Evolutionary conservation across 805 yeast genomes (phyloP), one percentile per base, ranked within the genome.

Genomic region (Zygoascus flipseniorum): DNA sequence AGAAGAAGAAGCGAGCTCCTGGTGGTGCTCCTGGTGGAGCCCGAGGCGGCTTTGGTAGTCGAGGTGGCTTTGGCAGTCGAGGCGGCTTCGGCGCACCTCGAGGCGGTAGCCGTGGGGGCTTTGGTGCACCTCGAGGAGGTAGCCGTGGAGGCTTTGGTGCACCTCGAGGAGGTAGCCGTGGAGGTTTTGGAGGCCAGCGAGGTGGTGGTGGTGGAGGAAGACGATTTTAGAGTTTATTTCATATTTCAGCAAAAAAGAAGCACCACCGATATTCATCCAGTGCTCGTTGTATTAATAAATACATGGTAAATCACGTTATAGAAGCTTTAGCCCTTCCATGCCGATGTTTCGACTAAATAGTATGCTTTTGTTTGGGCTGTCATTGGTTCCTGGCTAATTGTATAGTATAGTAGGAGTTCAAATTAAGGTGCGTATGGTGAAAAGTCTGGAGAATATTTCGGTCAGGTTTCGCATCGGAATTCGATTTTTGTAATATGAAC

Each of bases 1-100:
- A 81, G 76, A 76, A 83, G 71, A 75, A 81, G 63, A 74, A 78
- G 44, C 13, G 16, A n/a, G 16, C 39, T n/a, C 76, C 79, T 55
- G 80, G 82, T 56, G 79, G 81, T 46, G n/a, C n/a, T n/a, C n/a
- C n/a, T n/a, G 59, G 65, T 45, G 60, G 57, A 43, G 50, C 43
- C 47, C 52, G 60, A 48, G 60, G 60, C 31, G 60, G 58, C 8
- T 51, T 50, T 32, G 76, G 76, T 32, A 63, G 70, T 35, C 72
- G 74, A 42, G 74, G 81, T 39, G 67, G 72, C 23, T 67, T 76
- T 57, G 76, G 81, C 16, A 39, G 52, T 9, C 52, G 57, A 42
- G 54, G 56, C 11, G 52, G 57, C 4, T 56, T 58, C 3, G 56
- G 62, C n/a, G 53, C 58, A n/a, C n/a, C n/a, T 19, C 44, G 60